Evolutionary conservation across 441 rosid species (phyloP), one percentile per base, ranked within the genome.

Genomic region (Arabidopsis hybrid): DNA sequence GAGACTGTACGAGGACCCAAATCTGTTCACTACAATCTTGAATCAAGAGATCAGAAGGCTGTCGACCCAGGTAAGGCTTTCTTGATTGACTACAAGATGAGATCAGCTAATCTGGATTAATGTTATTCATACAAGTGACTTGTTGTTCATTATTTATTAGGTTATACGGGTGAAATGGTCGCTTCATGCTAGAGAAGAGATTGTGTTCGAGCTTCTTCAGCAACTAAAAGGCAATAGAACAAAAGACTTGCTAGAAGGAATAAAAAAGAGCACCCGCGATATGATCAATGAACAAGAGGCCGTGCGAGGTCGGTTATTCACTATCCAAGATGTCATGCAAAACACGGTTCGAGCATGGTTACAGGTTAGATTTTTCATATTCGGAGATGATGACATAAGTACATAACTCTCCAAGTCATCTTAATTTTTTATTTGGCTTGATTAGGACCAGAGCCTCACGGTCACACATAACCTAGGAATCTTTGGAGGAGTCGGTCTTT

Each of bases 111-210:
- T 14, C 60, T 65, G 10, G 36, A 38, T 3, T 57, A 10, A 1
- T 11, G 60, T 31, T 38, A 39, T 57, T 16, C 42, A 38, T 68
- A 12, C 45, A 39, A 26, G 39, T 46, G 35, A 46, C 26, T 46
- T 18, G 0, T 1, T 59, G 43, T 59, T 58, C 14, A 59, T 36
- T 34, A 29, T 65, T 60, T 38, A 8, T 69, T 60, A 85, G 88
- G 89, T 87, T 43, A 87, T 87, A 66, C 74, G 91, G 76, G 91
- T 82, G 72, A 87, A 87, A 67, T 87, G 88, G 92, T 86, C 88
- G 0, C 90, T 88, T 58, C 92, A 88, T 57, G 92, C 89, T 7
- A 77, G 90, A 67, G 90, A 86, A 68, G 88, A 88, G 80, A 88
- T 86, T 26, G 83, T 88, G 9, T 88, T 86, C 36, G 89, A 88